Conservation (phyloP, 73 alveolate species). For the Paramecium sonneborni region DNA sequence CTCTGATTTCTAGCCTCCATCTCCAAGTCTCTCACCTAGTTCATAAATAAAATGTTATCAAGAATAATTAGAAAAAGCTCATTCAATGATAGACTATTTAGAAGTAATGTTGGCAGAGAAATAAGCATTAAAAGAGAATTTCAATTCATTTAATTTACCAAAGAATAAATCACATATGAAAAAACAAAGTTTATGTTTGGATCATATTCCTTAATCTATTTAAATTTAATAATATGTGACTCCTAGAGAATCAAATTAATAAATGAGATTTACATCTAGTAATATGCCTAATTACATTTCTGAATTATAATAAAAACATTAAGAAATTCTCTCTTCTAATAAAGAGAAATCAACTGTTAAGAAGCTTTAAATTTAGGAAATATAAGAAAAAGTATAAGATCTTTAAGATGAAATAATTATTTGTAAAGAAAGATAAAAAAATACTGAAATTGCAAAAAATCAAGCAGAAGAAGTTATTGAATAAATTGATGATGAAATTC, state of each 20-base stretch:
- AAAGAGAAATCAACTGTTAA: neutral
- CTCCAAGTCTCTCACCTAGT: constrained; percentile 23
- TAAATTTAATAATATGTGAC: constrained; percentile 5
- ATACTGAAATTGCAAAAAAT: neutral
- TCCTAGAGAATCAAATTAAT: neutral
- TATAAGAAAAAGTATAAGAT: neutral
- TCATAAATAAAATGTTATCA: constrained; percentile 33
- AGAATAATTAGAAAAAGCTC: constrained; percentile 37
- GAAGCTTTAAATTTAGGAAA: neutral
- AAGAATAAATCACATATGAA: neutral
- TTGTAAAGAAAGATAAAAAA: neutral
- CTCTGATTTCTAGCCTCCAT: constrained; percentile 34
- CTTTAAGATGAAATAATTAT: neutral
- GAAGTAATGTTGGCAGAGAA: constrained; percentile 18
- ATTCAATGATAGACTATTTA: constrained; percentile 16
- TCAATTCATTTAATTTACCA: neutral
- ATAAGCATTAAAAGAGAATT: neutral
- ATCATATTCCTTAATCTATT: neutral
- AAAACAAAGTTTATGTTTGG: neutral
- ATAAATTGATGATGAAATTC: neutral
- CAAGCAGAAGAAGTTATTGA: neutral
- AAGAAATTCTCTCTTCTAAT: neutral
- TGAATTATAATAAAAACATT: constrained; percentile 3
- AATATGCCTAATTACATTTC: constrained; percentile 9
- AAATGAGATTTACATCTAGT: neutral